phyloP scores from a whole-genome alignment of 257 asterid species.

The Solanum habrochaites region DNA sequence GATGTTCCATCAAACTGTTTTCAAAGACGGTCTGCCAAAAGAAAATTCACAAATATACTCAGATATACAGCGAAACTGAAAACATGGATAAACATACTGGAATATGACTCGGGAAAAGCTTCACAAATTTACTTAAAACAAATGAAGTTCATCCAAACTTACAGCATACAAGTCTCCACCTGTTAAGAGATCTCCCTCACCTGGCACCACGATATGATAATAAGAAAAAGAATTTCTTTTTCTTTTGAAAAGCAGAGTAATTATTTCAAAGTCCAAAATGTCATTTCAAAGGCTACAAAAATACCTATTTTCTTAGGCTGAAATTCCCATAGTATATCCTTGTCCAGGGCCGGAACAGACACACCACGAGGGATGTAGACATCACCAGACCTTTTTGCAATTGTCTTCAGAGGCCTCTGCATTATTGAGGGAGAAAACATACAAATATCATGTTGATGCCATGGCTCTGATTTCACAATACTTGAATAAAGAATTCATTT shows the following conservation, averaged over 20 bases:
- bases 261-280: background rate
- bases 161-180: constrained; percentile 97
- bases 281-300: background rate
- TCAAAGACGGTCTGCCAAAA: constrained; percentile 66
- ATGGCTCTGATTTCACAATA: background rate
- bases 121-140: background rate
- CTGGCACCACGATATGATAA: constrained; percentile 27
- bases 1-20: constrained; percentile 83
- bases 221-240: background rate
- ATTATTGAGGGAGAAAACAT: background rate
- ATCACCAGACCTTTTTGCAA: constrained; percentile 91
- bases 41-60: background rate
- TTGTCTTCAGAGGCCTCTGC: constrained; percentile 98
- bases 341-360: constrained; percentile 96
- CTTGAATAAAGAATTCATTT: background rate
- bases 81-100: background rate
- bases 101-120: background rate
- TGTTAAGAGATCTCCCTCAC: constrained; percentile 90
- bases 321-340: constrained; percentile 94
- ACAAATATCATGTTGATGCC: background rate
- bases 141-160: constrained; percentile 22
- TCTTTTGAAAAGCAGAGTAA: background rate
- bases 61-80: background rate
- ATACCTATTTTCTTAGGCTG: constrained; percentile 84
- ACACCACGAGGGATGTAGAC: constrained; percentile 99